Base-by-base conservation (phyloP, 345 rosid species). In the Lepidium sativum region DNA sequence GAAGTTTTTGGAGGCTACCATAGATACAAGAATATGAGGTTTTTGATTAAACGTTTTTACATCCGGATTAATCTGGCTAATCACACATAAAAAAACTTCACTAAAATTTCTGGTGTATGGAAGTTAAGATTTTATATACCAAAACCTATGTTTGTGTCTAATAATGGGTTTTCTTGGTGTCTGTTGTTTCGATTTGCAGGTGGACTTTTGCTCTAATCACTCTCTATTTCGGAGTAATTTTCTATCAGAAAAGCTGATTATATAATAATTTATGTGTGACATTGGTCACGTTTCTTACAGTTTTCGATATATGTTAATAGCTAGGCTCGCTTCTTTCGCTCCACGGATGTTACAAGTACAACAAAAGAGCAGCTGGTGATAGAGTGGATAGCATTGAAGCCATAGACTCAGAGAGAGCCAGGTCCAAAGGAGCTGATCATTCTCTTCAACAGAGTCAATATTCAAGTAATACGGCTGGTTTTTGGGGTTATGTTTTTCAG, bases 171-270 rank as follows among this genome's bases (percentile, higher is more conserved):
- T 31, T 10, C 20, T 21, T 69, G 20, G 34, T 31, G 1, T 40
- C 20, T 42, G 35, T 78, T 73, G 71, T 65, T 74, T 51, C 68
- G 52, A 51, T 68, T 65, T 27, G 61, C 86, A 95, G 99, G 86
- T 91, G 97, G 99, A 95, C 99, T 37, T 85, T 83, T 68, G 75
- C 88, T 15, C 70, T 84, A 43, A 79, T 84, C 69, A 86, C 91
- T 50, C 60, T 84, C 60, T 91, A 88, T 68, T 95, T 95, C 57
- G 96, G 86, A 81, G 97, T 91, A 84, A 56, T 63, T 82, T 66
- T 60, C 60, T 45, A 49, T 56, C 47, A 17, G 60, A 32, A 38
- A 56, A 58, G 34, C 23, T 62, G 50, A 7, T 21, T 33, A 31
- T 38, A 31, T 18, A 5, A 27, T 5, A 58, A 27, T 1, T 72